Conservation (phyloP, 345 rosid species). For the Eucalyptus cloeziana region DNA sequence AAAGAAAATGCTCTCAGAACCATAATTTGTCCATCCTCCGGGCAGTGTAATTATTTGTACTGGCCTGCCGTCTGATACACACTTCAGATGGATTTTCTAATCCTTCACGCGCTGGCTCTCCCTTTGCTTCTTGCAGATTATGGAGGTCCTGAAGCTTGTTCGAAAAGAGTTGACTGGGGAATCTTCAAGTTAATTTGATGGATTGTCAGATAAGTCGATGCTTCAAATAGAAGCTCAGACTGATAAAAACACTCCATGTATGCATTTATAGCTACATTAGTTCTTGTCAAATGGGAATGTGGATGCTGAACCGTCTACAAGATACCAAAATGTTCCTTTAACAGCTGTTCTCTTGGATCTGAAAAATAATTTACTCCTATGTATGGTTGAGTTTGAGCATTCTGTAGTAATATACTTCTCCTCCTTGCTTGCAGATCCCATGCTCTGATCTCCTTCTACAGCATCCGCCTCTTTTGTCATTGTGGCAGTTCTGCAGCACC, state of each 20-base stretch:
- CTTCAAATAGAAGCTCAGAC: background rate
- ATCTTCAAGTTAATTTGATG: slow-evolving; percentile 13
- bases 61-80: background rate
- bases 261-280: background rate
- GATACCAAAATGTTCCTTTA: background rate
- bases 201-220: background rate
- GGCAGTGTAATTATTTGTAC: background rate
- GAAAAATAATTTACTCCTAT: background rate
- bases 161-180: slow-evolving; percentile 69
- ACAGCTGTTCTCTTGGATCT: background rate
- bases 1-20: background rate
- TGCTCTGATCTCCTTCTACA: background rate
- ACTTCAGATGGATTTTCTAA: background rate
- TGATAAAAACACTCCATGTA: background rate
- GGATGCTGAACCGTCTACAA: background rate
- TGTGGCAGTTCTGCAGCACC: background rate
- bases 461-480: background rate
- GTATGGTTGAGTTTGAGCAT: background rate
- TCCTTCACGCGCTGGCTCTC: background rate
- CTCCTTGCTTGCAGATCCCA: background rate
- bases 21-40: background rate
- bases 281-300: background rate
- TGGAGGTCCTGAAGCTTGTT: slow-evolving; percentile 74
- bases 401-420: background rate
- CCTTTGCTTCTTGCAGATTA: slow-evolving; percentile 33